Evolutionary conservation across 108 stramenopile genomes (phyloP).

Genomic region (Stephanodiscus triporus): DNA sequence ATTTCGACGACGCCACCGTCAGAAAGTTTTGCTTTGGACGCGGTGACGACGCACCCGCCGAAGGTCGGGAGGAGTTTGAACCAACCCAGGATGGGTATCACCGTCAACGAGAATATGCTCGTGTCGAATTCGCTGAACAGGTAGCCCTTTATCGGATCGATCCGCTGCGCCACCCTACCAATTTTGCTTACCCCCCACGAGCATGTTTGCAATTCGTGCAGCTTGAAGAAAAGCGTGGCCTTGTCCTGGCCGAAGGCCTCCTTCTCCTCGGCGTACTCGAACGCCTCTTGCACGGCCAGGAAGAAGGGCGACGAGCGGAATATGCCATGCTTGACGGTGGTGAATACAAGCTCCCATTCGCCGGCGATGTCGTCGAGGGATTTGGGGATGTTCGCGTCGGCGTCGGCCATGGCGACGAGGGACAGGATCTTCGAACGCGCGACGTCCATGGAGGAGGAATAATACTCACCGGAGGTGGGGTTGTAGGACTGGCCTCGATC

Average conservation of each 20-base stretch:
- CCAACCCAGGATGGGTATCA: constrained; percentile 92
- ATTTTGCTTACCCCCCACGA: constrained; percentile 89
- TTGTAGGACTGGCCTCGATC: constrained; percentile 91
- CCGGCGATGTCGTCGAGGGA: constrained; percentile 65
- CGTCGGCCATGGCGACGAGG: constrained; percentile 55
- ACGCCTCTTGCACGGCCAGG: constrained; percentile 86
- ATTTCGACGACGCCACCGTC: constrained; percentile 69
- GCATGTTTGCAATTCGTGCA: constrained; percentile 94
- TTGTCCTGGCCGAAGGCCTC: constrained; percentile 81
- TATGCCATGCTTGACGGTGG: constrained; percentile 86
- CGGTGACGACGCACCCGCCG: constrained; percentile 92
- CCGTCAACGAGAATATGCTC: constrained; percentile 79
- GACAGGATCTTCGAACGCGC: constrained; percentile 64
- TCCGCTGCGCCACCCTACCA: constrained; percentile 87
- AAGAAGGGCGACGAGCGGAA: constrained; percentile 89
- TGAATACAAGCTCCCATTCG: constrained; percentile 88
- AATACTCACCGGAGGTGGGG: constrained; percentile 84
- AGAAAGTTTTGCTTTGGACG: constrained; percentile 58
- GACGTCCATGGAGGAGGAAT: constrained; percentile 66
- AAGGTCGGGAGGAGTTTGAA: constrained; percentile 93
- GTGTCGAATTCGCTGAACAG: constrained; percentile 87
- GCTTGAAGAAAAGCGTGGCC: constrained; percentile 89
- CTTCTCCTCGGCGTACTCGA: constrained; percentile 70
- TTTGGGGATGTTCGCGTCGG: constrained; percentile 51
- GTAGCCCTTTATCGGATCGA: constrained; percentile 59